Percentiles rank a stretch among this genome's conserved stretches.
These are phyloP conservation scores for Orbilia brochopaga DNA, from an alignment of 2,329 filamentous ascomycete genomes.

Conservation along the genomic window DNA sequence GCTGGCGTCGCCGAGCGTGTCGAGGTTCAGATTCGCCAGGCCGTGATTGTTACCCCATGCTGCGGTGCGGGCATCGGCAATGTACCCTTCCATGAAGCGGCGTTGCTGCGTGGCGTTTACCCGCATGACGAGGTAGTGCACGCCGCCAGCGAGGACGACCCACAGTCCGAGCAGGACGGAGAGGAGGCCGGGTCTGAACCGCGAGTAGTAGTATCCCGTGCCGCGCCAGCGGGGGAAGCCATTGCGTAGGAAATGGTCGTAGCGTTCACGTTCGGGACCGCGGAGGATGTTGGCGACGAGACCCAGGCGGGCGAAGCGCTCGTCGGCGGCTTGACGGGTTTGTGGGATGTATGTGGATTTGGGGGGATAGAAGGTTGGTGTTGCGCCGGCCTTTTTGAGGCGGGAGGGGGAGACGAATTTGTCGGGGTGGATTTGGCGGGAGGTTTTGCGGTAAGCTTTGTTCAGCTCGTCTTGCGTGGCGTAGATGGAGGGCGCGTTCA, in stretches of 20 bases:
- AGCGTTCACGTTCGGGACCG: constrained; percentile 79
- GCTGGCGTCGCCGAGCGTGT: constrained; percentile 12
- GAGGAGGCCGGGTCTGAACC: constrained; percentile 87
- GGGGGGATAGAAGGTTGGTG: constrained; percentile 67
- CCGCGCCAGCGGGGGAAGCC: constrained; percentile 97
- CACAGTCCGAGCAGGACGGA: constrained; percentile 83
- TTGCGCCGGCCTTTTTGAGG: constrained; percentile 53
- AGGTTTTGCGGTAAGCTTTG: constrained; percentile 91
- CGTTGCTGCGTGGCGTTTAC: constrained; percentile 87
- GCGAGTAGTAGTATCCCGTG: constrained; percentile 96
- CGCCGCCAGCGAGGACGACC: constrained; percentile 78
- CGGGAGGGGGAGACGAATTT: constrained; percentile 75
- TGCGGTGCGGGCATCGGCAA: constrained; percentile 82
- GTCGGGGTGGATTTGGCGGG: constrained; percentile 84
- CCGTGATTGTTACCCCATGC: constrained; percentile 76
- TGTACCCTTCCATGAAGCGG: constrained; percentile 90
- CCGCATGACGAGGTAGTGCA: constrained; percentile 84
- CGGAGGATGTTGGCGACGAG: constrained; percentile 86
- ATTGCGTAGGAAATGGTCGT: constrained; percentile 90
- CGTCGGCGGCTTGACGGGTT: constrained; percentile 78
- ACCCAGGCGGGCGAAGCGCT: constrained; percentile 81
- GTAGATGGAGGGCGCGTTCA: constrained; percentile 71
- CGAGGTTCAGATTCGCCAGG: constrained; percentile 51
- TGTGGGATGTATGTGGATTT: constrained; percentile 70
- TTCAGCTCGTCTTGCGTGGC: constrained; percentile 87